A percentile compares a stretch with the other conserved stretches of the same genome.
Conservation (phyloP, 371 early-diverging fungal genomes). For the Haplosporangium sp. region DNA sequence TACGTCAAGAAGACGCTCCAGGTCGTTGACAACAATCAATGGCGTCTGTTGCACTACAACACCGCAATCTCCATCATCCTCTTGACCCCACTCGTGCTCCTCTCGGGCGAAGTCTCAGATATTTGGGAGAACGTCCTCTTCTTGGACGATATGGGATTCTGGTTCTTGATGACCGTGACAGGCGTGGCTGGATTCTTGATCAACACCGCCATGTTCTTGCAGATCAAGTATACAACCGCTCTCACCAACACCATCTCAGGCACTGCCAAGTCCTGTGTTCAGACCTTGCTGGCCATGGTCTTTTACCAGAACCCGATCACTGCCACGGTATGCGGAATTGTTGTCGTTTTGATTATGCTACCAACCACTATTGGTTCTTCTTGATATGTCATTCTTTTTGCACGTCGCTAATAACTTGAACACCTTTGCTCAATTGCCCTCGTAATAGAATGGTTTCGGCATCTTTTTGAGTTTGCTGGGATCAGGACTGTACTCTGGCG, state of each 20-base stretch:
- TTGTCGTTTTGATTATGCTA: not conserved
- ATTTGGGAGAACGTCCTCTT: constrained; percentile 66
- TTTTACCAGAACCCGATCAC: constrained; percentile 77
- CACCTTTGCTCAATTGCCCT: not conserved
- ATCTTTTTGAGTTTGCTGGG: constrained; percentile 75
- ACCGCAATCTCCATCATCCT: constrained; percentile 74
- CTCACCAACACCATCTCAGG: constrained; percentile 83
- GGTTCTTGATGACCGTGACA: constrained; percentile 77
- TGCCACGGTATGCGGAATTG: constrained; percentile 60
- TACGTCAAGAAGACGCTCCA: constrained; percentile 78
- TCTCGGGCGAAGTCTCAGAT: constrained; percentile 72
- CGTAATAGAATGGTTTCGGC: constrained; percentile 70
- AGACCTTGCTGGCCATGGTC: constrained; percentile 75
- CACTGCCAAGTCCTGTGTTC: constrained; percentile 82
- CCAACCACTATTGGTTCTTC: constrained; percentile 12
- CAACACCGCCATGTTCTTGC: constrained; percentile 82
- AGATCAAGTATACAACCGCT: constrained; percentile 83
- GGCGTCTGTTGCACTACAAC: constrained; percentile 80
- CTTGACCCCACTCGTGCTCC: constrained; percentile 66
- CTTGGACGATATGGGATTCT: constrained; percentile 60
- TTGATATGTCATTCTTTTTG: not conserved
- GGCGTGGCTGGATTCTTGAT: constrained; percentile 79
- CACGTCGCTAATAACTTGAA: no score
- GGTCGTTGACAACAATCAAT: constrained; percentile 77
- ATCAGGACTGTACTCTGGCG: constrained; percentile 75